phyloP scores from a whole-genome alignment of 768 basidiomycete species.

The Cystoderma amianthinum region DNA sequence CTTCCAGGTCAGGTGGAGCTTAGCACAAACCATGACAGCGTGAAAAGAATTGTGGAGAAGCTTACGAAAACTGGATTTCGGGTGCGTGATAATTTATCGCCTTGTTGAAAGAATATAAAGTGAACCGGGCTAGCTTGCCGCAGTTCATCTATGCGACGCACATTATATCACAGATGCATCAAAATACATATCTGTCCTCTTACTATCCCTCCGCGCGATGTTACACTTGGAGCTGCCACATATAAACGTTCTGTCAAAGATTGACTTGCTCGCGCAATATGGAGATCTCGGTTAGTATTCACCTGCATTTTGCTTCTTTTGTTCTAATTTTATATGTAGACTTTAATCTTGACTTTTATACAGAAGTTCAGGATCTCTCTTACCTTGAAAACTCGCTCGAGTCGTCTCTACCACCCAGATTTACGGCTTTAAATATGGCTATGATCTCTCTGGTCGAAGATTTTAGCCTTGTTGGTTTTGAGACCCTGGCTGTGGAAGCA shows the following conservation, averaged over 20 bases:
- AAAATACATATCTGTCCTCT: conserved; percentile 89
- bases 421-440: conserved; percentile 76
- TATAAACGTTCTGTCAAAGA: conserved; percentile 93
- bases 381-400: conserved; percentile 77
- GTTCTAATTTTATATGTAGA: conserved; percentile 37
- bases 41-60: conserved; percentile 72
- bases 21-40: conserved; percentile 89
- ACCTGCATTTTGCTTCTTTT: neutral
- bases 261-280: conserved; percentile 85
- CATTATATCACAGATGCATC: conserved; percentile 95
- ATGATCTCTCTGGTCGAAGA: conserved; percentile 94
- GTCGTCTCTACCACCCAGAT: conserved; percentile 54
- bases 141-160: conserved; percentile 93
- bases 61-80: conserved; percentile 74
- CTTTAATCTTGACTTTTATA: conserved; percentile 97
- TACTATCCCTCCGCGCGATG: conserved; percentile 93
- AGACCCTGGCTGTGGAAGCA: conserved; percentile 95
- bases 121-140: conserved; percentile 65
- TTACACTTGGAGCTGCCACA: conserved; percentile 98
- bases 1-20: conserved; percentile 97
- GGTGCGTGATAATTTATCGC: conserved; percentile 47
- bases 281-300: conserved; percentile 75
- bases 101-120: too few relatives aligned
- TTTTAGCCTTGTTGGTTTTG: conserved; percentile 88
- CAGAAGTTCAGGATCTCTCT: conserved; percentile 93